phyloP scores from a whole-genome alignment of 345 rosid species.

The Hypericum perforatum region DNA sequence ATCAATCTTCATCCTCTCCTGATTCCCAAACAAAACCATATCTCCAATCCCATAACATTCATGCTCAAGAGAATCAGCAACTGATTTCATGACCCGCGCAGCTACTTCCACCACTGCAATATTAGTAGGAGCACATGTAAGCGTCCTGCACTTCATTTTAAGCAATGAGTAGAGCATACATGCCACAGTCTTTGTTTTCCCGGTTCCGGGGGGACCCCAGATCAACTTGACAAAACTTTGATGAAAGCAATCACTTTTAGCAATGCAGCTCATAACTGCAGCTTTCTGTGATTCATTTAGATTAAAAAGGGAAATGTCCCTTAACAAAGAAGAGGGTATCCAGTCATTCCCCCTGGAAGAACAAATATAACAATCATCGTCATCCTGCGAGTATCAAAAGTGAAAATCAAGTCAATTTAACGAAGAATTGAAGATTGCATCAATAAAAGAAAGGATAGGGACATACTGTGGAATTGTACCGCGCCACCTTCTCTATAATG shows the following conservation, averaged over 20 bases:
- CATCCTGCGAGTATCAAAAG: no score
- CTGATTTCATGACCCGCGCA: neutral
- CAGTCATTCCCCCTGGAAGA: no score
- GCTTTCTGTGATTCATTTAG: slow-evolving; percentile 3
- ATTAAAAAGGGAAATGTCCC: neutral
- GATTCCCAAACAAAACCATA: slow-evolving; percentile 4
- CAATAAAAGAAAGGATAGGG: neutral
- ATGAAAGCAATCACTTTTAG: slow-evolving; percentile 5
- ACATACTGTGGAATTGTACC: slow-evolving; percentile 19
- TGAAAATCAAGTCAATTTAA: no score
- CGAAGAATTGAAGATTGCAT: no score
- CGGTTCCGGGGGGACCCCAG: slow-evolving; percentile 18
- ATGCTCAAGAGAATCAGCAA: neutral
- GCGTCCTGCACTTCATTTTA: slow-evolving; percentile 11
- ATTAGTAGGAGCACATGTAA: slow-evolving; percentile 13
- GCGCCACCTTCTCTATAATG: slow-evolving; percentile 25
- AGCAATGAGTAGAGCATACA: neutral
- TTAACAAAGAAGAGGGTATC: no score
- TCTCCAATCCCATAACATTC: slow-evolving; percentile 11
- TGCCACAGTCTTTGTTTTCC: slow-evolving; percentile 13
- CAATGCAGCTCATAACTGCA: slow-evolving; percentile 5
- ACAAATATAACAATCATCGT: no score
- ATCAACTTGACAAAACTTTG: slow-evolving; percentile 4
- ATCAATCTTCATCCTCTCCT: slow-evolving; percentile 8
- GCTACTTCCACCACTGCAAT: slow-evolving; percentile 8